Evolutionary conservation across 1,284 basidiomycete genomes (phyloP).

Genomic region (Ustilago shanxiensis): DNA sequence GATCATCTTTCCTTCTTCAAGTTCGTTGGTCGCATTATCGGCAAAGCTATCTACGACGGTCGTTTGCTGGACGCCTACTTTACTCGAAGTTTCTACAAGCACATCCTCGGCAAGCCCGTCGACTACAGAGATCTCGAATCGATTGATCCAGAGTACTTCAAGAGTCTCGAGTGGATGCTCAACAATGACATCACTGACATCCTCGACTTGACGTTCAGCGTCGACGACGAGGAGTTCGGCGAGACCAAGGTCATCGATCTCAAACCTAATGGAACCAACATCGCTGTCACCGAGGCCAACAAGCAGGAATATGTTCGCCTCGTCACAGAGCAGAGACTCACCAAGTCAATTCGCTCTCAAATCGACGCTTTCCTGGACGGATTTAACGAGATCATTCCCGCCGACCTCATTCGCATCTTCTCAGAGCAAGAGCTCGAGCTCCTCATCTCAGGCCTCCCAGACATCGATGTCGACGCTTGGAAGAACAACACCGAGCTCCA

Average conservation of each 20-base stretch:
- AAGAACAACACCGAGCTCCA: slow-evolving; percentile 93
- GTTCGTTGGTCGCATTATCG: slow-evolving; percentile 97
- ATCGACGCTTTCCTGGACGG: slow-evolving; percentile 85
- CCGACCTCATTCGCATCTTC: slow-evolving; percentile 76
- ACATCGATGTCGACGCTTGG: slow-evolving; percentile 98
- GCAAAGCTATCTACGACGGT: slow-evolving; percentile 92
- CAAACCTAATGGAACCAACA: slow-evolving; percentile 61
- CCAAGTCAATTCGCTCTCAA: slow-evolving; percentile 81
- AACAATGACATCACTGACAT: slow-evolving; percentile 75
- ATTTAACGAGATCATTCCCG: slow-evolving; percentile 94
- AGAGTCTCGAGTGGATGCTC: slow-evolving; percentile 74
- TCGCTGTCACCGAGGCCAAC: slow-evolving; percentile 79
- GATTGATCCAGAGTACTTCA: slow-evolving; percentile 80
- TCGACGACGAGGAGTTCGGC: slow-evolving; percentile 83
- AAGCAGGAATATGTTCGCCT: slow-evolving; percentile 95
- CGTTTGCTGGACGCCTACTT: slow-evolving; percentile 98
- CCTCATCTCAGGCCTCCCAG: slow-evolving; percentile 97
- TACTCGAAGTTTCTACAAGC: slow-evolving; percentile 73
- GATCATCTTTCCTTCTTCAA: slow-evolving; percentile 98
- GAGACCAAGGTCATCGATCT: slow-evolving; percentile 67
- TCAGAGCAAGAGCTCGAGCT: slow-evolving; percentile 98
- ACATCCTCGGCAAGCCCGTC: slow-evolving; percentile 66
- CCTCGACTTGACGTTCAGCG: slow-evolving; percentile 87
- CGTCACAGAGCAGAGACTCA: slow-evolving; percentile 89
- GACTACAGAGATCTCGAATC: slow-evolving; percentile 68